Base-by-base conservation (phyloP, 805 yeast genomes). In the Kodamaea lidongshanica region DNA sequence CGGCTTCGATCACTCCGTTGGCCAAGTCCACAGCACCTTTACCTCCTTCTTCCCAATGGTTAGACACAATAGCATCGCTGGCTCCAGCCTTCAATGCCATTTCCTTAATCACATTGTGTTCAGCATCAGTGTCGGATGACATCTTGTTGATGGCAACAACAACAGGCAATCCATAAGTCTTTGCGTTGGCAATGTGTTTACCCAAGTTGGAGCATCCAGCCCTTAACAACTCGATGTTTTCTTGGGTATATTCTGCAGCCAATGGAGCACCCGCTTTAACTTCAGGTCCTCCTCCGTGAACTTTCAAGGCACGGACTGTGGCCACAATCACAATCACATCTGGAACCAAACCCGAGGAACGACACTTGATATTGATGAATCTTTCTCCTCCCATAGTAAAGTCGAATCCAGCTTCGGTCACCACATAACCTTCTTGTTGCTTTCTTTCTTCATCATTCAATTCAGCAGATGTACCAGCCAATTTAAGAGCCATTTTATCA, bases 371-470 rank as follows among this genome's bases (percentile, higher is more conserved):
- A 58, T 82, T 80, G 56, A 79, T 67, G 58, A 82, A 82, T 60
- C 94, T 67, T 64, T 82, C 94, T 56, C 94, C 94, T 52, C 94
- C 94, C 94, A 82, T 82, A 30, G 92, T 82, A 67, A 82, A 82
- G 58, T 82, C 94, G 61, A 82, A 82, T 39, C 94, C 94, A 12
- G 94, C 94, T 57, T 82, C 94, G 27, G 94, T 82, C 32, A 82
- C 80, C 38, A 82, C 94, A 45, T 73, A 82, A 39, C 94, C 92
- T 43, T 70, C 71, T 47, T 70, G 71, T 33, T 67, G 66, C 29
- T 60, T 46, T 48, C 65, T 61, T 40, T 58, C 65, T 27, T 61
- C 63, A 12, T 58, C 57, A 14, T 62, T 39, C 40, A 64, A 56
- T 32, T 57, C 62, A n/a, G 72, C 54, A 10, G 71, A 65, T 17